Conservation (phyloP, 352 stramenopile species). For the Globisporangium emineosum region DNA sequence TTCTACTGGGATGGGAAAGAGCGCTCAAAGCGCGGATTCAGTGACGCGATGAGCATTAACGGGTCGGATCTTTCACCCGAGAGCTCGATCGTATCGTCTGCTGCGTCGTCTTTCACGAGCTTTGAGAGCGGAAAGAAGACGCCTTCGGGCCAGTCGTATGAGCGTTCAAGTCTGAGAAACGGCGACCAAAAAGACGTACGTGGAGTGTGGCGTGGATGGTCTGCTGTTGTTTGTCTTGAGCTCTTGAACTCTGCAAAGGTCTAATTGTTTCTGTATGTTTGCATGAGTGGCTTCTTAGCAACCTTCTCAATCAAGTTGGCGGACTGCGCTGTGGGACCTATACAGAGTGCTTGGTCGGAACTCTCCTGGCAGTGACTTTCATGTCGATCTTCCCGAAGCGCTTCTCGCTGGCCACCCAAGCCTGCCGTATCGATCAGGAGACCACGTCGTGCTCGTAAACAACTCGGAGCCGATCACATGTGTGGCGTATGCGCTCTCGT, state of each 20-base stretch:
- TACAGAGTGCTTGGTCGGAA: slow-evolving; percentile 61
- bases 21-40: slow-evolving; percentile 33
- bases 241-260: neutral
- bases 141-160: slow-evolving; percentile 8
- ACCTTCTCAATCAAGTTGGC: slow-evolving; percentile 42
- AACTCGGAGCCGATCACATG: slow-evolving; percentile 92
- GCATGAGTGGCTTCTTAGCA: neutral
- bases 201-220: slow-evolving; percentile 13
- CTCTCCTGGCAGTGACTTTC: slow-evolving; percentile 66
- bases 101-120: slow-evolving; percentile 23
- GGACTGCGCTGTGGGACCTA: slow-evolving; percentile 63
- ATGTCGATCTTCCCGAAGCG: slow-evolving; percentile 57
- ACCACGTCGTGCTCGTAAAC: slow-evolving; percentile 90
- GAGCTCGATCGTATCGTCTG: slow-evolving; percentile 28
- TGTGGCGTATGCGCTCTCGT: slow-evolving; percentile 94
- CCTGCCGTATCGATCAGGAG: slow-evolving; percentile 86
- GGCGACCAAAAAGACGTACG: slow-evolving; percentile 38
- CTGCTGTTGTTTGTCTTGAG: neutral
- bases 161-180: slow-evolving; percentile 11
- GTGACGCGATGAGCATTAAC: slow-evolving; percentile 34
- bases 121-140: slow-evolving; percentile 18
- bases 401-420: slow-evolving; percentile 83
- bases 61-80: slow-evolving; percentile 23
- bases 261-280: neutral
- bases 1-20: slow-evolving; percentile 33